Evolutionary conservation across 2,329 filamentous ascomycete species (phyloP), one percentile per base, ranked within the genome.

Genomic region (Karstenula rhodostoma): DNA sequence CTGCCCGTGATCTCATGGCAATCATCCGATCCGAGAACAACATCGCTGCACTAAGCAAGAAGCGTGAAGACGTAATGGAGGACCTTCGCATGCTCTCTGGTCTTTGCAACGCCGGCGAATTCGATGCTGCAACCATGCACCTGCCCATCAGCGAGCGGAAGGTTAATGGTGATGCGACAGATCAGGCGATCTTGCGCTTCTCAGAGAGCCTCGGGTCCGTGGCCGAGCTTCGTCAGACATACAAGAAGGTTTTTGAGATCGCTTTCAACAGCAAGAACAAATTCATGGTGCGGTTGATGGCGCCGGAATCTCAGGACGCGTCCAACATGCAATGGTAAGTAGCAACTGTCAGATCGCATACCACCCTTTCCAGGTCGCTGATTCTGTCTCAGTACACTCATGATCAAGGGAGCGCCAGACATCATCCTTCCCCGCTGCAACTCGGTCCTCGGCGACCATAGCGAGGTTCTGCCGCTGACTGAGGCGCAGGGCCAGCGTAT

Each of bases 241-340:
- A 89, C 89, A 84, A 84, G 54, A 88, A 85, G 55, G 83, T 85
- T 1, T 93, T 88, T 67, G 74, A 76, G 53, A 73, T 79, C 29
- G 86, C 89, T 0, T 94, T 94, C 76, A 93, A 93, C 79, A 92
- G 89, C 78, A 92, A 92, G 81, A 93, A 93, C 79, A 94, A 94
- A 77, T 93, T 88, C 73, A 93, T 93, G 87, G 85, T 93, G 57
- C 84, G 87, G 35, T 84, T 88, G 0, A 85, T 89, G 51, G 81
- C 81, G 12, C 73, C 71, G 66, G 67, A 58, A 61, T 66, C 59
- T 63, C 73, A 66, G 68, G 72, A 78, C 32, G 72, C 67, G 49
- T 68, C 65, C 4, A 59, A 61, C 37, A 70, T 69, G 47, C 68
- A 68, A 40, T 40, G 37, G 37, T 40, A 8, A 40, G 37, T 17